These are phyloP conservation scores for Debaryomyces udenii DNA, from an alignment of 1,139 yeast species.

Conservation along the genomic window DNA sequence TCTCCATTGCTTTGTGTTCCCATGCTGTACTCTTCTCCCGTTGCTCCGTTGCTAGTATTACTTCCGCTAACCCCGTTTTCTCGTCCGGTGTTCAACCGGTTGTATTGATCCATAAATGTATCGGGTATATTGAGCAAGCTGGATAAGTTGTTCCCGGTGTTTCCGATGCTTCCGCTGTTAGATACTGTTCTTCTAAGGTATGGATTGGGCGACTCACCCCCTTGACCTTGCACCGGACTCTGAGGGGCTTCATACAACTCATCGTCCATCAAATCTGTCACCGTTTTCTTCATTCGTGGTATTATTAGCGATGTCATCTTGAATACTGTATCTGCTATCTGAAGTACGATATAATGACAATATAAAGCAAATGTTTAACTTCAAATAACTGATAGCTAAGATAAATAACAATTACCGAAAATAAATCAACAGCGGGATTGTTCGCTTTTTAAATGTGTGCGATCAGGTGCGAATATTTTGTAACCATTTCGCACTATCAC, in stretches of 20 bases:
- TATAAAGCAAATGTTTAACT: no score
- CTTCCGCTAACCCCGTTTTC: slow-evolving; percentile 8
- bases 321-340: background rate
- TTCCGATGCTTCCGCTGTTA: slow-evolving; percentile 7
- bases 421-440: background rate
- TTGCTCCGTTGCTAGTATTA: slow-evolving; percentile 3
- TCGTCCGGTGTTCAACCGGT: slow-evolving; percentile 10
- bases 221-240: slow-evolving; percentile 20
- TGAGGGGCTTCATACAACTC: slow-evolving; percentile 58
- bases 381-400: background rate
- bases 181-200: slow-evolving; percentile 8
- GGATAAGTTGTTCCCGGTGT: slow-evolving; percentile 22
- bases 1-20: background rate
- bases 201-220: slow-evolving; percentile 15
- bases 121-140: slow-evolving; percentile 37
- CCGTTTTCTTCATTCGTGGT: slow-evolving; percentile 54
- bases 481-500: slow-evolving; percentile 4
- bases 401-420: background rate
- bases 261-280: slow-evolving; percentile 66
- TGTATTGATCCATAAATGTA: slow-evolving; percentile 33
- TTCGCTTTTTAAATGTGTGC: slow-evolving; percentile 7
- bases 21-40: slow-evolving; percentile 4
- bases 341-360: background rate
- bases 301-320: slow-evolving; percentile 50
- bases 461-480: slow-evolving; percentile 4